A percentile compares a stretch with the other conserved stretches of the same genome.
Evolutionary conservation across 345 rosid genomes (phyloP).

Genomic region (Brassica incana): DNA sequence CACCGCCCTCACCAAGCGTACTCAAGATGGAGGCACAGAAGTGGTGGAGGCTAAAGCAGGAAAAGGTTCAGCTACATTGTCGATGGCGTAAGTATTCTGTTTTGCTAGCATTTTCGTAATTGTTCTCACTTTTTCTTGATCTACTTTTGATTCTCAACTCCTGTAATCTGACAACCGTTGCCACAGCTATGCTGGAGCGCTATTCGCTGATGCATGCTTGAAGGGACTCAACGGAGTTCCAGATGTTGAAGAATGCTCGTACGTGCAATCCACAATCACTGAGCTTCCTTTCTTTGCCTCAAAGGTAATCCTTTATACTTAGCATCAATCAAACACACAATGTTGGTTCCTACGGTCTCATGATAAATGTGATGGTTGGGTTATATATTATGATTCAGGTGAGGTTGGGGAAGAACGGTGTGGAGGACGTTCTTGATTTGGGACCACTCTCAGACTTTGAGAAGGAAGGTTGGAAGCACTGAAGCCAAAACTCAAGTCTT

Average conservation of each 20-base stretch:
- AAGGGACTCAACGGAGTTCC: not conserved
- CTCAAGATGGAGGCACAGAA: constrained; percentile 89
- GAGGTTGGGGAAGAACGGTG: not conserved
- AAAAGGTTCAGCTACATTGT: constrained; percentile 86
- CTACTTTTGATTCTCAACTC: not conserved
- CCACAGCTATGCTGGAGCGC: not conserved
- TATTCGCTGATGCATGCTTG: not conserved
- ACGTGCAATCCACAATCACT: not conserved
- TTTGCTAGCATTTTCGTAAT: not conserved
- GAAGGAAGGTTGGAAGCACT: not conserved
- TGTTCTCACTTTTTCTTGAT: not conserved
- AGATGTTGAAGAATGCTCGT: not conserved
- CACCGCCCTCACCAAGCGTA: constrained; percentile 75
- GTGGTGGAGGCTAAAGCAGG: constrained; percentile 95
- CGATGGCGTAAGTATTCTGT: constrained; percentile 71
- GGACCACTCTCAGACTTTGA: not conserved
- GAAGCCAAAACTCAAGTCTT: not conserved
- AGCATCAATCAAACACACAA: not conserved
- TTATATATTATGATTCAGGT: constrained; percentile 39
- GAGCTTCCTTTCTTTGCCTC: constrained; percentile 1
- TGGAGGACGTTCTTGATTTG: not conserved
- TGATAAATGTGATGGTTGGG: not conserved
- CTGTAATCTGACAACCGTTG: not conserved
- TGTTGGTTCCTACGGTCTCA: not conserved
- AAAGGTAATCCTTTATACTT: constrained; percentile 33